Evolutionary conservation across 345 rosid species (phyloP).

Genomic region (Melaleuca quinquenervia): DNA sequence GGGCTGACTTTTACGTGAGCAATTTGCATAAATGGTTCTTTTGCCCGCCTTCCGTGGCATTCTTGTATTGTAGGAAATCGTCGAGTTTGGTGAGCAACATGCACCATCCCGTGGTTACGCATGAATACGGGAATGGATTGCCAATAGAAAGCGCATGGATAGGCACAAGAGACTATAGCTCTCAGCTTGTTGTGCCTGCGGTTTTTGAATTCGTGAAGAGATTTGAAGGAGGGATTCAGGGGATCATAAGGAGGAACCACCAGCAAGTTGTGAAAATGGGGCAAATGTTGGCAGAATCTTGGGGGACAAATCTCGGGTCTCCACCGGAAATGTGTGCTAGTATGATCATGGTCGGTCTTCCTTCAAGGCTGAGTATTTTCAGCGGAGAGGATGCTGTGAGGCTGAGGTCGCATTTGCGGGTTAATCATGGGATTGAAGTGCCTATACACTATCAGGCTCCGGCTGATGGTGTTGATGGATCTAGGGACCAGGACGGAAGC

Average conservation of each 20-base stretch:
- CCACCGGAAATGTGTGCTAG: conserved; percentile 76
- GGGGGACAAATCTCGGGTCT: conserved; percentile 86
- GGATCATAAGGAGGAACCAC: conserved; percentile 80
- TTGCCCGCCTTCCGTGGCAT: conserved; percentile 83
- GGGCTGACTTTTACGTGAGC: conserved; percentile 85
- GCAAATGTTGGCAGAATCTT: conserved; percentile 59
- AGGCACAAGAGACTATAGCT: conserved; percentile 85
- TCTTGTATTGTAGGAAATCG: conserved; percentile 61
- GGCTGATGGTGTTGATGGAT: not conserved
- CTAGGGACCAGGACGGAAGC: conserved; percentile 28
- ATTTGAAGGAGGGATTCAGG: conserved; percentile 79
- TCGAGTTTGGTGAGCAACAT: conserved; percentile 16
- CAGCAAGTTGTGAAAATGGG: conserved; percentile 78
- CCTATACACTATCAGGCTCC: conserved; percentile 56
- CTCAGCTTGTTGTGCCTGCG: conserved; percentile 75
- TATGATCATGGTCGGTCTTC: conserved; percentile 90
- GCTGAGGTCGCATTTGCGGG: conserved; percentile 60
- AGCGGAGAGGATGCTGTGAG: conserved; percentile 42
- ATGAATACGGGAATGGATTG: conserved; percentile 84
- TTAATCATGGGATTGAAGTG: conserved; percentile 51
- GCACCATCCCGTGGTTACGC: conserved; percentile 95
- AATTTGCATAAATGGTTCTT: conserved; percentile 93
- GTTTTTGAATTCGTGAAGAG: conserved; percentile 68
- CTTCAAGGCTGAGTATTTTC: conserved; percentile 43
- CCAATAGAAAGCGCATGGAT: conserved; percentile 87